A percentile compares a stretch with the other conserved stretches of the same genome.
phyloP scores from a whole-genome alignment of 352 stramenopile species.

The Globisporangium takayamanum region DNA sequence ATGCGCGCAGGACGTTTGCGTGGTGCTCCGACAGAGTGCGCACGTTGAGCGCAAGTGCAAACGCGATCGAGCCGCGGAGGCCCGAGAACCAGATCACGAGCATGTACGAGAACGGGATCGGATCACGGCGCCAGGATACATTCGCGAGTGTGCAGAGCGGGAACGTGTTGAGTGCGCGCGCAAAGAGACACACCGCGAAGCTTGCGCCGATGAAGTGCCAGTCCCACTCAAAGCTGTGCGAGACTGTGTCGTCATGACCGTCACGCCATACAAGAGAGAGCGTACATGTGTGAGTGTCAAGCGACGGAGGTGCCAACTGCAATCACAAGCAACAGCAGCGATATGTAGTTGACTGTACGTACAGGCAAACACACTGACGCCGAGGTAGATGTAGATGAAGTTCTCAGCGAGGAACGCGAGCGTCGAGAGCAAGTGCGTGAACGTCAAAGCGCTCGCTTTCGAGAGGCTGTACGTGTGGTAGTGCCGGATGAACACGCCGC shows the following conservation, averaged over 20 bases:
- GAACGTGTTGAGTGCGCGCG: slow-evolving; percentile 65
- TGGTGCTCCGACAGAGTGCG: slow-evolving; percentile 26
- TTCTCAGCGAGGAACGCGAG: slow-evolving; percentile 42
- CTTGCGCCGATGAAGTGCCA: slow-evolving; percentile 57
- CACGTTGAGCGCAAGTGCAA: slow-evolving; percentile 79
- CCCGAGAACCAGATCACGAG: slow-evolving; percentile 91
- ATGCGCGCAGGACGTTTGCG: slow-evolving; percentile 51
- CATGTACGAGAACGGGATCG: slow-evolving; percentile 62
- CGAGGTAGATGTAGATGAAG: slow-evolving; percentile 47
- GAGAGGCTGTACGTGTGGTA: slow-evolving; percentile 70
- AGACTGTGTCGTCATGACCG: slow-evolving; percentile 9
- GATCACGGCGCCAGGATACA: slow-evolving; percentile 17
- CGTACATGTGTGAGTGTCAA: slow-evolving; percentile 11
- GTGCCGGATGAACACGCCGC: slow-evolving; percentile 46
- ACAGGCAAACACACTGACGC: slow-evolving; percentile 36
- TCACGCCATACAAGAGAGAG: slow-evolving; percentile 65
- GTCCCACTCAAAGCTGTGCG: slow-evolving; percentile 49
- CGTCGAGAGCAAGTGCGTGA: slow-evolving; percentile 34
- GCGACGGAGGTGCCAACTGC: no score
- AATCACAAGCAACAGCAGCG: no score
- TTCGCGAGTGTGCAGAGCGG: slow-evolving; percentile 63
- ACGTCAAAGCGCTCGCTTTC: slow-evolving; percentile 23
- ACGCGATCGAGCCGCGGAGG: slow-evolving; percentile 90
- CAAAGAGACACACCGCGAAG: slow-evolving; percentile 35
- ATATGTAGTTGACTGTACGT: no score